phyloP scores from a whole-genome alignment of 805 yeast genomes.

The Suhomyces sp. region DNA sequence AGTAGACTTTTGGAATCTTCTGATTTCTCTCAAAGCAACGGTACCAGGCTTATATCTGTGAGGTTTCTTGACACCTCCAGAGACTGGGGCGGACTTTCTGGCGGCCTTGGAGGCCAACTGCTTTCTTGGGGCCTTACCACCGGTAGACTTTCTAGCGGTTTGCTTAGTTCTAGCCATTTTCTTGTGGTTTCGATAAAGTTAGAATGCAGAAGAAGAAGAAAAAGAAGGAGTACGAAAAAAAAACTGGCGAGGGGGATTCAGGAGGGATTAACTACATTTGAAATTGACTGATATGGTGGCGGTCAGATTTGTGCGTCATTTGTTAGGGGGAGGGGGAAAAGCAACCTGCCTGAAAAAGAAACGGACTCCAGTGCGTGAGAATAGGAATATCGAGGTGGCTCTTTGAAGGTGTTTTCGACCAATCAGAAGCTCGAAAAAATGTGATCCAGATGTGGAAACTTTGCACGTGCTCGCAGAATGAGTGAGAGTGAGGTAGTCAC shows the following conservation, averaged over 20 bases:
- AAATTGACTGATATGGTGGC: neutral
- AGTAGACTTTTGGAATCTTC: constrained; percentile 49
- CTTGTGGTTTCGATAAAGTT: too few species aligned
- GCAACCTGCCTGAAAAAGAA: constrained; percentile 4
- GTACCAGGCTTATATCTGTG: constrained; percentile 53
- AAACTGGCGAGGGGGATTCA: constrained; percentile 8
- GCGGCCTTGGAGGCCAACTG: constrained; percentile 50
- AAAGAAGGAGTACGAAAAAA: constrained; percentile 4
- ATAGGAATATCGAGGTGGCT: too few species aligned
- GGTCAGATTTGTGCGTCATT: constrained; percentile 1
- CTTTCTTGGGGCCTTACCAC: constrained; percentile 51
- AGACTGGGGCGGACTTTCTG: constrained; percentile 47
- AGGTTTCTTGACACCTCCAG: constrained; percentile 50
- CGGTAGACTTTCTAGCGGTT: constrained; percentile 50
- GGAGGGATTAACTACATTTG: too few species aligned
- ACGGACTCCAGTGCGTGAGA: too few species aligned
- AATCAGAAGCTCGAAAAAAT: too few species aligned
- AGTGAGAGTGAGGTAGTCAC: too few species aligned
- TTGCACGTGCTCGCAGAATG: too few species aligned
- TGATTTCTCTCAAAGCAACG: constrained; percentile 49
- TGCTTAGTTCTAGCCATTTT: constrained; percentile 49
- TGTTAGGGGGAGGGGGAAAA: neutral
- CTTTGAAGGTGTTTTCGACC: too few species aligned
- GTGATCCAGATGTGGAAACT: too few species aligned
- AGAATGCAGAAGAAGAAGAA: too few species aligned